Conservation (phyloP, 129 eudicot genomes). For the Tagetes patula region DNA sequence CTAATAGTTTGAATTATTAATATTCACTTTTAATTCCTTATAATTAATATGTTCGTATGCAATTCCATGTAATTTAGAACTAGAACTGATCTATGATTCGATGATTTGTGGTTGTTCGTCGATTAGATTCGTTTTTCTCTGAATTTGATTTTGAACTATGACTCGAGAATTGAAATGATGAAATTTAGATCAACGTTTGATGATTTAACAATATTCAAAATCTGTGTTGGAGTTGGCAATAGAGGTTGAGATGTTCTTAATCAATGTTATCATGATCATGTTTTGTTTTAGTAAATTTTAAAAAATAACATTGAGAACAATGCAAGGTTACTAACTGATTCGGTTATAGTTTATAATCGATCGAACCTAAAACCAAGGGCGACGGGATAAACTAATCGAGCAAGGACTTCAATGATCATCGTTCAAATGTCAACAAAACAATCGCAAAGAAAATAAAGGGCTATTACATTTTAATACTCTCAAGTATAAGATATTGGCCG, state of each 20-base stretch:
- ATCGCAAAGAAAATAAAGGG: too few species aligned
- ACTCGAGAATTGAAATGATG: slow-evolving; percentile 13
- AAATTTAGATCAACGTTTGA: neutral
- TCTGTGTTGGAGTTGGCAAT: neutral
- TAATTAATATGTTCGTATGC: too few species aligned
- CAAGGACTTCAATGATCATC: neutral
- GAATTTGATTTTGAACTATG: neutral
- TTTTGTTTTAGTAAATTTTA: neutral
- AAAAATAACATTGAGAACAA: neutral
- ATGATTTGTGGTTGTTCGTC: neutral
- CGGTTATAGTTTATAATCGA: neutral
- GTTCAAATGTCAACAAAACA: too few species aligned
- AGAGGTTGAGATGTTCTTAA: neutral
- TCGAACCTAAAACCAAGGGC: neutral
- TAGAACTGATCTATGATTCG: neutral
- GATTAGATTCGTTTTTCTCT: neutral
- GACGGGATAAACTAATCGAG: neutral
- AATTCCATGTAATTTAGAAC: too few species aligned
- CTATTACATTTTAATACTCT: too few species aligned
- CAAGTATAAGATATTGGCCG: too few species aligned
- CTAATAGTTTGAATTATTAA: too few species aligned
- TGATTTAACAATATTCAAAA: neutral
- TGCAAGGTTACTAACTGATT: neutral
- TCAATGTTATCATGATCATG: neutral
- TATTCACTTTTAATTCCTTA: too few species aligned